These are phyloP conservation scores for Oligophagozyma castellii DNA, from an alignment of 1,139 yeast species.

Conservation along the genomic window DNA sequence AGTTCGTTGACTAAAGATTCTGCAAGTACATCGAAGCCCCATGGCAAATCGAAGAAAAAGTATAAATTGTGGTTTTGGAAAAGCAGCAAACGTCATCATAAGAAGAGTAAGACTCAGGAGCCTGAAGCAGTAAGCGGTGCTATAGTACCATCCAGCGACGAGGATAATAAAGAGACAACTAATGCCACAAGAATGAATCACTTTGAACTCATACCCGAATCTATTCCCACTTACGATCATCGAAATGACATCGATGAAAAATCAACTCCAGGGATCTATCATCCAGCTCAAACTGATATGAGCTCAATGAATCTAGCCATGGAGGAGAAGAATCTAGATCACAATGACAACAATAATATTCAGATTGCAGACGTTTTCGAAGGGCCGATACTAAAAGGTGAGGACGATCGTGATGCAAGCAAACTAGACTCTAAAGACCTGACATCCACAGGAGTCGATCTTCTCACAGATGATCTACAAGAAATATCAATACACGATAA, in stretches of 20 bases:
- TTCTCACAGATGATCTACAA: no score
- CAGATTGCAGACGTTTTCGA: neutral
- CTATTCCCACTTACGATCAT: neutral
- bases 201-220: neutral
- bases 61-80: conserved; percentile 18
- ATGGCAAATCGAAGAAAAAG: conserved; percentile 8
- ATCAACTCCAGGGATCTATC: no score
- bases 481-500: no score
- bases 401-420: neutral
- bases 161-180: conserved; percentile 1
- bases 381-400: neutral
- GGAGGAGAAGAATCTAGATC: neutral
- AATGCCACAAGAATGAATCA: neutral
- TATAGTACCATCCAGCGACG: conserved; percentile 1
- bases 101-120: conserved; percentile 3
- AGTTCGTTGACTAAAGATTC: conserved; percentile 10
- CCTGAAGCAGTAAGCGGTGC: neutral
- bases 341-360: no score
- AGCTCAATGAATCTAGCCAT: neutral
- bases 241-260: neutral
- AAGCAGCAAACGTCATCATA: conserved; percentile 5
- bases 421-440: no score
- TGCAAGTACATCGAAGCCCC: conserved; percentile 3
- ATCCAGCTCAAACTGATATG: neutral
- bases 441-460: no score